phyloP scores from a whole-genome alignment of 2,329 filamentous ascomycete species.

The Pezicula radicicola region DNA sequence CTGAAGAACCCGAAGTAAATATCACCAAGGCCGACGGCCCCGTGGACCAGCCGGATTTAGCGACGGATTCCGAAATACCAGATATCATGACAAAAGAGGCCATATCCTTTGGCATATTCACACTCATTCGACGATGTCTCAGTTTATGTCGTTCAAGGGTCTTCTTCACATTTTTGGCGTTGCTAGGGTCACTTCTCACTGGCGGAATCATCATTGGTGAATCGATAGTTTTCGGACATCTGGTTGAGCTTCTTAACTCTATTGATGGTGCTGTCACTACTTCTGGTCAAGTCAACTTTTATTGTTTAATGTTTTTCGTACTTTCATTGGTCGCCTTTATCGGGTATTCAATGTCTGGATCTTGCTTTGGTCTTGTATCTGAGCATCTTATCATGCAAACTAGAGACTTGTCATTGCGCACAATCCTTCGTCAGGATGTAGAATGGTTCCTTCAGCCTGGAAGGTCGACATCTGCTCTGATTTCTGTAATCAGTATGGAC shows the following conservation, averaged over 20 bases:
- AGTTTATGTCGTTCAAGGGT: constrained; percentile 33
- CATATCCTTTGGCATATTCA: constrained; percentile 6
- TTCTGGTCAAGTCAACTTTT: constrained; percentile 28
- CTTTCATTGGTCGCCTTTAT: constrained; percentile 54
- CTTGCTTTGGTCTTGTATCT: constrained; percentile 50
- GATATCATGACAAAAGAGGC: neutral
- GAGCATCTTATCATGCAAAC: constrained; percentile 64
- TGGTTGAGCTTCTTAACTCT: constrained; percentile 47
- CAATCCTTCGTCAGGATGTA: constrained; percentile 63
- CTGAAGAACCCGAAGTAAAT: neutral
- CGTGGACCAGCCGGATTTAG: too few species aligned
- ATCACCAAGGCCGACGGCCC: too few species aligned
- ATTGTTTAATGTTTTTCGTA: constrained; percentile 43
- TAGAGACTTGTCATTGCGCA: constrained; percentile 60
- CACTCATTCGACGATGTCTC: constrained; percentile 22
- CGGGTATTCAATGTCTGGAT: constrained; percentile 57
- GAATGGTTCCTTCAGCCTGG: constrained; percentile 69
- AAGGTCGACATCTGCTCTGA: constrained; percentile 57
- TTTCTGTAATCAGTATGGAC: constrained; percentile 69
- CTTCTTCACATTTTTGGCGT: constrained; percentile 35
- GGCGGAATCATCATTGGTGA: constrained; percentile 47
- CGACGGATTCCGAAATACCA: too few species aligned
- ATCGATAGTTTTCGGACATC: constrained; percentile 53
- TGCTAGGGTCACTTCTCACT: constrained; percentile 35
- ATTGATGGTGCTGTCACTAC: constrained; percentile 26